Base-by-base conservation (phyloP, 164 flowering plant genomes). In the Nymphaea colorata region DNA sequence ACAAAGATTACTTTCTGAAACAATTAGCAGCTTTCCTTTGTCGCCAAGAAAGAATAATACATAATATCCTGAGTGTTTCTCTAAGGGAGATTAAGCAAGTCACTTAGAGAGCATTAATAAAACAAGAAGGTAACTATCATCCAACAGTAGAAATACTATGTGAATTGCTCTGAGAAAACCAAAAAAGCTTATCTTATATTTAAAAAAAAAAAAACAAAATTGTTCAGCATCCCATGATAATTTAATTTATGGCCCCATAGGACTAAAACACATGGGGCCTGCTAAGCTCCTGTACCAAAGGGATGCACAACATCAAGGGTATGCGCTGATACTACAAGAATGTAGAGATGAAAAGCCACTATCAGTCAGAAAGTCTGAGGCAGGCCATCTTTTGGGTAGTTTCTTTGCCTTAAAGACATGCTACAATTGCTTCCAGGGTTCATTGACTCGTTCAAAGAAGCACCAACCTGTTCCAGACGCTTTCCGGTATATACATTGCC, bases 351-450 rank as follows among this genome's bases (percentile, higher is more conserved):
- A 78, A 71, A 76, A 73, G 36, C 36, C 36, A 25, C 36, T 25
- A 1, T 25, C 67, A 67, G 67, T 67, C 17, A 68, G 73, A 72
- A 25, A 70, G 78, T 81, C 64, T 66, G 77, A 66, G 71, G 72
- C 69, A 68, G 62, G 66, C 67, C 53, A 70, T 75, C 75, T 44
- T 66, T 68, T 45, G 74, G 76, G 69, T 65, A 76, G 62, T 78
- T 74, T 69, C 77, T 82, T 66, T 79, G 76, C 66, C 72, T 77
- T 73, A 77, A 80, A 82, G 42, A 70, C 71, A 68, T 66, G 41
- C 75, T 51, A 59, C 73, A 71, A 62, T 73, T 69, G 67, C 67
- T 69, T 57, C 66, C 71, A 15, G 67, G 62, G 43, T 76, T 47
- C 11, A 53, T 68, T 36, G 62, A 44, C 42, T 71, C 79, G 14